These are phyloP conservation scores for Gaeumannomyces tritici DNA, from an alignment of 2,329 filamentous ascomycete genomes.

Conservation along the genomic window DNA sequence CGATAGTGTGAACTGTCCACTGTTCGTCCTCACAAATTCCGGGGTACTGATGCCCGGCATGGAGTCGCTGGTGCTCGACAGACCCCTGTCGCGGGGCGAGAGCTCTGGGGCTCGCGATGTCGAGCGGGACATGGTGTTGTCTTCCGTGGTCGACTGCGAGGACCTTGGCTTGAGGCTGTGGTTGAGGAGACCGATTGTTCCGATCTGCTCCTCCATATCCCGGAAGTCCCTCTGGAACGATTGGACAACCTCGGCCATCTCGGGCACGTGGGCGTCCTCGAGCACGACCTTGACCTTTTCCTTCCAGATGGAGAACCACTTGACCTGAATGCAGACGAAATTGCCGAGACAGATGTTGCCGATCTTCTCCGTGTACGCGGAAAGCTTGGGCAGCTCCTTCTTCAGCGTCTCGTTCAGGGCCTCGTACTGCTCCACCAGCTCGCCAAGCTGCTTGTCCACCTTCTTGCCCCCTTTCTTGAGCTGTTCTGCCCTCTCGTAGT, in stretches of 20 bases:
- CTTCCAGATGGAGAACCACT: constrained; percentile 77
- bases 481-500: constrained; percentile 75
- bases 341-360: constrained; percentile 76
- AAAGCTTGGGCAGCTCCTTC: constrained; percentile 80
- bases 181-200: constrained; percentile 69
- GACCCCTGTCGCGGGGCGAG: constrained; percentile 43
- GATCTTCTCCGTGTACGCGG: constrained; percentile 68
- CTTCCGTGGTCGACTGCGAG: constrained; percentile 49
- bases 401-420: constrained; percentile 90
- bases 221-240: constrained; percentile 73
- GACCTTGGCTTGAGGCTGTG: constrained; percentile 52
- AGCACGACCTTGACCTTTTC: constrained; percentile 73
- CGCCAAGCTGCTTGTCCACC: constrained; percentile 73
- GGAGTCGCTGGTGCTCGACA: constrained; percentile 53
- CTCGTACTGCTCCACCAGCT: constrained; percentile 80
- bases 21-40: constrained; percentile 56
- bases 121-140: constrained; percentile 39
- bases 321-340: constrained; percentile 73
- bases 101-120: constrained; percentile 38
- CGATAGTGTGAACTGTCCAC: constrained; percentile 56
- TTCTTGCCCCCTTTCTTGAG: constrained; percentile 75
- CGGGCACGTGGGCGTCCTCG: constrained; percentile 54
- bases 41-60: constrained; percentile 55
- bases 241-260: constrained; percentile 63
- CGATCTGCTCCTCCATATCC: constrained; percentile 62